A percentile compares a stretch with the other conserved stretches of the same genome.
phyloP scores from a whole-genome alignment of 345 rosid genomes.

The Aquilaria yunnanensis region DNA sequence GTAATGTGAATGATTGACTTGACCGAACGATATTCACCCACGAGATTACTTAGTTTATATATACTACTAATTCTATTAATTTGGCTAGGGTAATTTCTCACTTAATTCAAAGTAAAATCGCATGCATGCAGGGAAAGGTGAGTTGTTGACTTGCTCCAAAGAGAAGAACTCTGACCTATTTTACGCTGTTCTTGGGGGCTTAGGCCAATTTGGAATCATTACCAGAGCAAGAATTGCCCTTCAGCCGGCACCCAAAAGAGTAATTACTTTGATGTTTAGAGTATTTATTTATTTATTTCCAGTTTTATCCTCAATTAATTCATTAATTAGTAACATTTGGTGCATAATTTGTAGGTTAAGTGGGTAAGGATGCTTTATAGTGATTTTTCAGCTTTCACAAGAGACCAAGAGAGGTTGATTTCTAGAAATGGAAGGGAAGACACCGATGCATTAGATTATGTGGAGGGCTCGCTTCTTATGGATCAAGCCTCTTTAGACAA shows the following conservation, averaged over 20 bases:
- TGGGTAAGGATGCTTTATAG: conserved; percentile 72
- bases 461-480: conserved; percentile 68
- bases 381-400: conserved; percentile 50
- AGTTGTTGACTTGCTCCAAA: conserved; percentile 50
- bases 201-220: conserved; percentile 83
- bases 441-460: conserved; percentile 34
- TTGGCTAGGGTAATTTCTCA: too few relatives aligned
- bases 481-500: conserved; percentile 44
- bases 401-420: conserved; percentile 60
- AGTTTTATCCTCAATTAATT: not conserved
- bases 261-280: conserved; percentile 13
- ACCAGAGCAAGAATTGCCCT: conserved; percentile 71
- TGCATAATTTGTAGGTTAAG: conserved; percentile 33
- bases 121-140: conserved; percentile 50
- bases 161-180: conserved; percentile 48
- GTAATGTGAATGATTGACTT: too few relatives aligned
- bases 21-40: too few relatives aligned
- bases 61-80: too few relatives aligned
- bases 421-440: conserved; percentile 39
- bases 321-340: not conserved
- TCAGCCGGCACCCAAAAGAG: conserved; percentile 58
- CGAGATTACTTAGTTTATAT: too few relatives aligned
- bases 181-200: conserved; percentile 64
- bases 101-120: too few relatives aligned
- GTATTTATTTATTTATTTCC: not conserved